These are phyloP conservation scores for Sugiyamaella smithiae DNA, from an alignment of 805 yeast species.

Conservation along the genomic window DNA sequence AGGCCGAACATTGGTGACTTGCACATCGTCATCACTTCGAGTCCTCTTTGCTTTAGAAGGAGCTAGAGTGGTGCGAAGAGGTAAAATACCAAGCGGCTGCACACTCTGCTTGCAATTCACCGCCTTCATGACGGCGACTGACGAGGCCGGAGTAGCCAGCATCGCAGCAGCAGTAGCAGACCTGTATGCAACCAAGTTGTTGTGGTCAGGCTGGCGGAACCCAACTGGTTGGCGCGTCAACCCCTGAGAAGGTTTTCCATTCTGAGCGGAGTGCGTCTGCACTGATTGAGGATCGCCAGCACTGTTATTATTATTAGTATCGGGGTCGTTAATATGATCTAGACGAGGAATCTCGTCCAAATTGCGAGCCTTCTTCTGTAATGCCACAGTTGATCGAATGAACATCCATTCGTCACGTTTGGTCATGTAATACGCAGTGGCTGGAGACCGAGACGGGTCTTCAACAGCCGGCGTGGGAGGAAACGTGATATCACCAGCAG, in stretches of 20 bases:
- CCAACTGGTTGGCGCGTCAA: not conserved
- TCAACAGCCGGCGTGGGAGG: not conserved
- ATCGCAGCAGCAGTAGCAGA: constrained; percentile 1
- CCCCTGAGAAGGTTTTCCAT: not conserved
- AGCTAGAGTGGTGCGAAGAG: not conserved
- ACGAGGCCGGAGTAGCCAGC: constrained; percentile 8
- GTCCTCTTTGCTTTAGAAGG: not conserved
- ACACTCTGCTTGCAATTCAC: not conserved
- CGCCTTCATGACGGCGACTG: not conserved
- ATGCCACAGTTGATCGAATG: constrained; percentile 9
- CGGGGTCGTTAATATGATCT: not conserved
- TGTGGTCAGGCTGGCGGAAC: constrained; percentile 1
- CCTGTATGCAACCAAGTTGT: not conserved
- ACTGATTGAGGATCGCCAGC: too few relatives aligned
- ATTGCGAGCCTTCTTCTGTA: constrained; percentile 4
- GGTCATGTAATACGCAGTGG: constrained; percentile 10
- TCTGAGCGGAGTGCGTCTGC: not conserved
- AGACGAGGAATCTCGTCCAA: not conserved
- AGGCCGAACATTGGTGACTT: constrained; percentile 4
- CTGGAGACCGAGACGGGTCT: not conserved
- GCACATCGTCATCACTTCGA: not conserved
- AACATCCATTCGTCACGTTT: constrained; percentile 11
- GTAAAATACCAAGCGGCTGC: not conserved
- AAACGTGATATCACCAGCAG: not conserved
- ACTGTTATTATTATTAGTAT: too few relatives aligned